A percentile compares a stretch with the other conserved stretches of the same genome.
These are phyloP conservation scores for Penicillium brasilianum DNA, from an alignment of 2,329 filamentous ascomycete species.

Conservation along the genomic window DNA sequence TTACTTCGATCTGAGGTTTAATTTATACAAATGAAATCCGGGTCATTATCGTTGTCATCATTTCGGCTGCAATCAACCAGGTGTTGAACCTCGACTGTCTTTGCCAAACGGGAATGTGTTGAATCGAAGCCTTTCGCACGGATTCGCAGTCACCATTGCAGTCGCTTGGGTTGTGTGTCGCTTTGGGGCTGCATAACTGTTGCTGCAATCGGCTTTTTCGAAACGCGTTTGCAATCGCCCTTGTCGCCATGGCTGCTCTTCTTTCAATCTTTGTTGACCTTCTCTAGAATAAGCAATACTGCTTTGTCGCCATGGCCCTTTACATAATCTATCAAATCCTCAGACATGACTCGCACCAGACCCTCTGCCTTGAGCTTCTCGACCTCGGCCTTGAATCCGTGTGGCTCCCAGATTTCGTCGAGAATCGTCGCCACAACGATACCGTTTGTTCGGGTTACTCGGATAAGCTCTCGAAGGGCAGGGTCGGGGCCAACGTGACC, in stretches of 20 bases:
- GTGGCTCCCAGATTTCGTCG: slow-evolving; percentile 55
- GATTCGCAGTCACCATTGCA: not conserved
- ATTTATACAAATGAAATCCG: not conserved
- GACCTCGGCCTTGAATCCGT: slow-evolving; percentile 55
- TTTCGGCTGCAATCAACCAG: not conserved
- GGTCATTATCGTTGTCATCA: not conserved
- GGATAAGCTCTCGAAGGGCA: slow-evolving; percentile 57
- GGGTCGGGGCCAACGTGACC: slow-evolving; percentile 59
- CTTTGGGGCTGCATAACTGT: not conserved
- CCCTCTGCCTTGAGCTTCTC: slow-evolving; percentile 43
- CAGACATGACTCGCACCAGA: slow-evolving; percentile 40
- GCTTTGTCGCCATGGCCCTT: slow-evolving; percentile 40
- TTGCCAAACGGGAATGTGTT: not conserved
- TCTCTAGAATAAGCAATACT: slow-evolving; percentile 34
- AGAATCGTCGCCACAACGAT: slow-evolving; percentile 59
- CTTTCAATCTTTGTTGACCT: slow-evolving; percentile 36
- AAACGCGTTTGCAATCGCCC: not conserved
- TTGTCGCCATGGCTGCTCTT: slow-evolving; percentile 7
- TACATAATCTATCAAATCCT: slow-evolving; percentile 38
- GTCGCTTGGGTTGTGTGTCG: not conserved
- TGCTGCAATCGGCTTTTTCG: not conserved
- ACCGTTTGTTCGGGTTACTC: slow-evolving; percentile 55
- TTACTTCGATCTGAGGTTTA: not conserved
- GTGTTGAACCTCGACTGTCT: not conserved
- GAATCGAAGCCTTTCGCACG: not conserved